Base-by-base conservation (phyloP, 1,284 basidiomycete species). In the Cryptococcus sp. region DNA sequence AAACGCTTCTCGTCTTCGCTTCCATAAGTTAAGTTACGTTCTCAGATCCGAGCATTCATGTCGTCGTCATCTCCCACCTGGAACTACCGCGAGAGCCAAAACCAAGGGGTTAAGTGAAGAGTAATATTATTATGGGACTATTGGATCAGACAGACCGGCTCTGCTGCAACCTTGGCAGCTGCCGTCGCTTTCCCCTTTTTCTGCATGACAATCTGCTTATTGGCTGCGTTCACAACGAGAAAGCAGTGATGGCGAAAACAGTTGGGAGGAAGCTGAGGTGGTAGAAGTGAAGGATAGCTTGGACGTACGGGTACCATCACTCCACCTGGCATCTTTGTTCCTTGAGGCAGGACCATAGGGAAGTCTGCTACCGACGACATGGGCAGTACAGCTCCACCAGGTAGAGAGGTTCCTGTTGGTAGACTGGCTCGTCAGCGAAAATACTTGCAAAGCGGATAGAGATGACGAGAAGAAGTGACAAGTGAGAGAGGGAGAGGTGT, bases 291-390 rank as follows among this genome's bases (percentile, higher is more conserved):
- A 21, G 23, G 5, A 22, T 16, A 26, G 31, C n/a, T 21, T 26
- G 5, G 24, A 58, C 62, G 59, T 43, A 66, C 64, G 5, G 65
- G 65, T 0, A 68, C 65, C 63, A 68, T 65, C 5, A 65, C 63
- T 23, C 65, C 65, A 22, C 65, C 65, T 7, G 63, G 65, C 31
- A 68, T 48, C 39, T 66, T 66, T 1, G 58, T 63, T 9, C 58
- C 60, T 51, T 58, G 48, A 5, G 63, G 63, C 21, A 68, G 44
- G 22, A 61, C 57, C 60, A 68, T 66, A 4, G 65, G 65, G 48
- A 68, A 68, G 37, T 68, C 65, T 4, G 60, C 62, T 4, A 68
- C 59, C 16, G 57, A 60, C 6, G 63, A 66, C 65, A 68, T 66
- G 4, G 65, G 65, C 4, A 68, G 44, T 1, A 68, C 65, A 2